These are phyloP conservation scores for Lactarius evosmus DNA, from an alignment of 768 basidiomycete species.

Conservation along the genomic window DNA sequence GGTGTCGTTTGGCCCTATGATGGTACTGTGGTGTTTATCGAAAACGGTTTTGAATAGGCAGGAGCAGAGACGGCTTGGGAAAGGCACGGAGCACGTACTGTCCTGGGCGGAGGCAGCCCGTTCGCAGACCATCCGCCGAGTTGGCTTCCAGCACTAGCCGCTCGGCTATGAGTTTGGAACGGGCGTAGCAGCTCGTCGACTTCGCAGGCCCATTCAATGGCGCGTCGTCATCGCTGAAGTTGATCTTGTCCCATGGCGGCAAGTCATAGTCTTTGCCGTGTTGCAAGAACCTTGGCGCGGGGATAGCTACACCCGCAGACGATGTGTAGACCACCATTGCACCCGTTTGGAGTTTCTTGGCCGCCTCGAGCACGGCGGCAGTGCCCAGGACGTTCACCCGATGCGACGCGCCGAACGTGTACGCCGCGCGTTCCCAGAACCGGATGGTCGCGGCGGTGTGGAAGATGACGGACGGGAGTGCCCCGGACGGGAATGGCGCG, in stretches of 20 bases:
- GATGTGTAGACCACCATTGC: constrained; percentile 47
- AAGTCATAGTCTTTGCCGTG: constrained; percentile 30
- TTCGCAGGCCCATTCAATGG: constrained; percentile 39
- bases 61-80: no score
- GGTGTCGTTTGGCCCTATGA: constrained; percentile 38
- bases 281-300: constrained; percentile 38
- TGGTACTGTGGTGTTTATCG: constrained; percentile 29
- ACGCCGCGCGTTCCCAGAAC: constrained; percentile 31
- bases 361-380: constrained; percentile 41
- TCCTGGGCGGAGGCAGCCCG: constrained; percentile 40
- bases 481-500: constrained; percentile 28
- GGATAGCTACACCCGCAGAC: constrained; percentile 46
- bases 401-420: constrained; percentile 26
- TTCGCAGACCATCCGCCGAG: constrained; percentile 43
- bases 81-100: constrained; percentile 29
- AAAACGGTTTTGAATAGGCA: not conserved
- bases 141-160: constrained; percentile 53
- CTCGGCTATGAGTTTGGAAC: constrained; percentile 54
- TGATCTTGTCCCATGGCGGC: constrained; percentile 22
- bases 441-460: constrained; percentile 31
- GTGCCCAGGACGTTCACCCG: constrained; percentile 53
- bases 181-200: constrained; percentile 49
- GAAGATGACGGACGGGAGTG: constrained; percentile 30
- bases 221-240: constrained; percentile 49
- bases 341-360: constrained; percentile 35